Base-by-base conservation (phyloP, 768 basidiomycete species). In the Phanerochaete sordida region DNA sequence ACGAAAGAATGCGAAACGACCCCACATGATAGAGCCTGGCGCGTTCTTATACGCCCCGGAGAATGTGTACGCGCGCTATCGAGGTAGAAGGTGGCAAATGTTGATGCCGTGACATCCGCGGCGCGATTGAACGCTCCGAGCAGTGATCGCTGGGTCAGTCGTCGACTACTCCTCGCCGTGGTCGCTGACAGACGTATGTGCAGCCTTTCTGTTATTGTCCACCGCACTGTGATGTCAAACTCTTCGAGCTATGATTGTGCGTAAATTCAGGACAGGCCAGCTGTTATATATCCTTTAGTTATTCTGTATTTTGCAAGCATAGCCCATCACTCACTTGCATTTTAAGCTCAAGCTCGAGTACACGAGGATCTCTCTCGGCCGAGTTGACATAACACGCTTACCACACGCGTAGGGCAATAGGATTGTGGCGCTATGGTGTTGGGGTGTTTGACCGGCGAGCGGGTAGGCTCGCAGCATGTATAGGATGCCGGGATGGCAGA, bases 331-430 rank as follows among this genome's bases (percentile, higher is more conserved):
- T 3, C 24, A 39, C 33, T 13, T 3, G 35, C 15, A 24, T 23
- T 26, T 54, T 39, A 54, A 54, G 53, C 53, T 54, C 53, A 54
- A 54, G 35, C 53, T 54, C 24, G 16, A 39, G 6, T 21, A 21
- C 21, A n/a, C 9, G 16, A 7, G 3, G 7, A 35, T 16, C 9
- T 23, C 33, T 39, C 53, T 43, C 39, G 39, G 53, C 53, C 53
- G 53, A 21, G 33, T 5, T 43, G 53, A 54, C 53, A 39, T 37
- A 24, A n/a, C 23, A 37, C 35, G 53, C 39, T 39, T 54, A 37
- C 12, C 4, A 9, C 31, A 54, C 19, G 19, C 1, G n/a, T 27
- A 19, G 21, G 30, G 13, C 30, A 52, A 12, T 8, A 5, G 33
- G 35, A 26, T 54, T 37, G 53, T 54, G 53, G 53, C 35, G 53